Evolutionary conservation across 1,139 yeast species (phyloP), one percentile per base, ranked within the genome.

Genomic region (Yamadazyma blattariae): DNA sequence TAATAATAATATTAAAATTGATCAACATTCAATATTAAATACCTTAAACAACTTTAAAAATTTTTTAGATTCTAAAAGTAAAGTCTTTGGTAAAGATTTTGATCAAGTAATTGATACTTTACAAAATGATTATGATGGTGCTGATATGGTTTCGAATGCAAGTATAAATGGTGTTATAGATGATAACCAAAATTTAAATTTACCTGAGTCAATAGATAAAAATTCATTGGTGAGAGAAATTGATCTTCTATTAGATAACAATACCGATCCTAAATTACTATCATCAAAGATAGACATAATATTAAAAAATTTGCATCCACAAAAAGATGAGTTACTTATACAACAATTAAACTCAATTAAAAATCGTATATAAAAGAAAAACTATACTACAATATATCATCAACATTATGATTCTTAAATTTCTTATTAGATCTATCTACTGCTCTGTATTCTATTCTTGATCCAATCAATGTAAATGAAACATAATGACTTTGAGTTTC

Each of bases 361-460:
- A 37, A 40, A 41, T 20, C 40, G 32, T 16, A 23, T 24, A 25
- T 28, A 21, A 26, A 18, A 3, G 7, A 5, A 17, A 11, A 23
- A 36, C 11, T 21, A 14, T 10, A 17, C 15, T 19, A 34, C 21
- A 61, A 39, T 58, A 85, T 59, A 53, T 81, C 87, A 40, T 77
- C 84, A 29, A 83, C 83, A 24, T 75, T 71, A 47, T 82, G 92
- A 40, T 79, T 76, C 59, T 90, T 90, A 67, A 89, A 89, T 65
- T 90, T 89, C 48, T 85, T 78, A 17, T 85, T 87, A 0, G 96
- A 79, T 40, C 98, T 68, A 48, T 90, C 97, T 4, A 80, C 79
- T 28, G 92, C 71, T 52, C 95, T 71, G 43, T 81, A 75, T 44
- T 82, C 79, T 48, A 90, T 76, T 40, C 97, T 67, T 26, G 90